Evolutionary conservation across 441 rosid species (phyloP), one percentile per base, ranked within the genome.

Genomic region (Gossypium armourianum): DNA sequence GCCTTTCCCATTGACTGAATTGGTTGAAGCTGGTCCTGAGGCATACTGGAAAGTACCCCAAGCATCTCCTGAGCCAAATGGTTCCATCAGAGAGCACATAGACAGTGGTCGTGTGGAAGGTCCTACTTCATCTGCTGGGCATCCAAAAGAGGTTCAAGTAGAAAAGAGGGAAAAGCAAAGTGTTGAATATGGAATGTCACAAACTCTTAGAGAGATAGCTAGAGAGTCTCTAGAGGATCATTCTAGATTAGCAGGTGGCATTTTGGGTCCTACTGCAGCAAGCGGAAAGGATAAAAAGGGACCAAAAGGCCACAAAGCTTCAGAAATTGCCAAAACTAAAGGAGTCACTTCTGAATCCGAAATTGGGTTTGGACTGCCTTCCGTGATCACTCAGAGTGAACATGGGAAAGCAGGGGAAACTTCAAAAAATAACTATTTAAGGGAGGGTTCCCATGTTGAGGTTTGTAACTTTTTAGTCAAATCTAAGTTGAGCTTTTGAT

Each of bases 381-480:
- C 83, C 3, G 12, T 69, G 19, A 70, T 57, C 74, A 52, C 75
- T 71, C 86, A 54, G 62, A 69, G 65, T 68, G 82, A 84, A 67
- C 45, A 57, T 62, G 84, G 76, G 59, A 86, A 79, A 72, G 70
- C 54, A 24, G 74, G 56, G n/a, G 84, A 78, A 82, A 68, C 75
- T 54, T 69, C 71, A 16, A 83, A 80, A 69, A 82, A 81, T 47
- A 76, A 74, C 53, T 63, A 71, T 77, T 83, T 95, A 75, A 85
- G 75, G 85, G 93, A 88, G 85, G 97, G 94, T 67, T 87, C 95
- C 57, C 78, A 13, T 47, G 97, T 92, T 50, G 99, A 95, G 99
- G 98, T 95, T 77, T 77, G 92, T 70, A 2, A 43, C 20, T 20
- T 70, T 36, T 57, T 23, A 21, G 45, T 59, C 4, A 7, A 65